phyloP scores from a whole-genome alignment of 306 rosid species.

The Citrullus mucosospermus region DNA sequence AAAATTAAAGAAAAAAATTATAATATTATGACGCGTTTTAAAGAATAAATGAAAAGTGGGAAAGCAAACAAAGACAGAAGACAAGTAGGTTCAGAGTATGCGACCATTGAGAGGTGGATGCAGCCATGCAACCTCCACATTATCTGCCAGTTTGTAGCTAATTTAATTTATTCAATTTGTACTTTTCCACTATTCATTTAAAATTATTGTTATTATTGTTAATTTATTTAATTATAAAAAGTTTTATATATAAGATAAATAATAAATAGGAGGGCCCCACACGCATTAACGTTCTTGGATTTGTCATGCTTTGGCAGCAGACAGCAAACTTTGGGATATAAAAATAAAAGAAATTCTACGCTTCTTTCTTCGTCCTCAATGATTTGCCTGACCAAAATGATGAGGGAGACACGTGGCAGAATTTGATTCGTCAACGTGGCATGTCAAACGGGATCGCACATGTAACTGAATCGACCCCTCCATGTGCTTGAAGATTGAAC shows the following conservation, averaged over 20 bases:
- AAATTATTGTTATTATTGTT: too few species aligned
- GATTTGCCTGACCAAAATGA: not conserved
- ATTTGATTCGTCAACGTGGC: not conserved
- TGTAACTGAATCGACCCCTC: not conserved
- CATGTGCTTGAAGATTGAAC: not conserved
- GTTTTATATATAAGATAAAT: not conserved
- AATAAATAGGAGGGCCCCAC: not conserved
- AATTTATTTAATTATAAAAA: not conserved
- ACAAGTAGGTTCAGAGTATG: not conserved
- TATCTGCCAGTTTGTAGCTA: slow-evolving; percentile 7
- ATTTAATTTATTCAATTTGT: not conserved
- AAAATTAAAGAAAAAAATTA: too few species aligned
- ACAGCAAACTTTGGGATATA: not conserved
- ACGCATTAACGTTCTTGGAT: not conserved
- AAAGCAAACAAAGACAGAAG: not conserved
- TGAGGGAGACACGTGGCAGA: not conserved
- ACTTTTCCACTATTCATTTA: not conserved
- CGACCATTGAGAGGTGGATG: not conserved
- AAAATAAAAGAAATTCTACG: not conserved
- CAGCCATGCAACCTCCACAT: slow-evolving; percentile 5
- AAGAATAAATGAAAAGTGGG: not conserved
- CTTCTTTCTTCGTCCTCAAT: slow-evolving; percentile 1
- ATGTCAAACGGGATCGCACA: not conserved
- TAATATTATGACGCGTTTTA: not conserved
- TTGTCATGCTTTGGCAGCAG: not conserved